Percentiles rank a stretch among this genome's conserved stretches.
These are phyloP conservation scores for Tetrapisispora iriomotensis DNA, from an alignment of 805 yeast genomes.

Conservation along the genomic window DNA sequence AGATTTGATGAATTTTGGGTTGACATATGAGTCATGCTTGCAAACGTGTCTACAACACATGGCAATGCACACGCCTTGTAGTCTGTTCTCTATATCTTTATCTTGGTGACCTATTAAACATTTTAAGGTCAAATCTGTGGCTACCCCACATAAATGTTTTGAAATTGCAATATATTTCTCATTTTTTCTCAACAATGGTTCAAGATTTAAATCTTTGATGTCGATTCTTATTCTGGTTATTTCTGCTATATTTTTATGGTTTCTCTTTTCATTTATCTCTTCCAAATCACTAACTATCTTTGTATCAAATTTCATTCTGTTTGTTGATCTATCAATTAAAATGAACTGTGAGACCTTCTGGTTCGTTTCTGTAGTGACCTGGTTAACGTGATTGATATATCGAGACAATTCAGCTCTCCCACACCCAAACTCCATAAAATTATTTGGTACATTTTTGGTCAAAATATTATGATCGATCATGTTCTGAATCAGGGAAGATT, in stretches of 20 bases:
- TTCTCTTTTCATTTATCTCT: constrained; percentile 11
- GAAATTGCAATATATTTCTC: constrained; percentile 49
- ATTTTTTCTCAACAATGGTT: constrained; percentile 29
- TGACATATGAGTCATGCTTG: constrained; percentile 36
- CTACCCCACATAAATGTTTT: constrained; percentile 89
- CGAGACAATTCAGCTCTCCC: constrained; percentile 81
- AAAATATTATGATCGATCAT: constrained; percentile 37
- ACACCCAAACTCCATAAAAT: constrained; percentile 76
- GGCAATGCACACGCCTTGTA: constrained; percentile 65
- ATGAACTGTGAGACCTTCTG: constrained; percentile 34
- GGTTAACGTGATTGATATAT: constrained; percentile 34
- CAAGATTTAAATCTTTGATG: constrained; percentile 63
- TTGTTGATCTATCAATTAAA: constrained; percentile 66
- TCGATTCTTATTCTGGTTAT: constrained; percentile 42
- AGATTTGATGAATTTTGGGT: constrained; percentile 14
- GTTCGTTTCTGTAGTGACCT: not conserved
- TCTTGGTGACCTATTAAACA: constrained; percentile 39
- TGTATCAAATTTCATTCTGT: constrained; percentile 67
- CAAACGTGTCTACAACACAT: constrained; percentile 92
- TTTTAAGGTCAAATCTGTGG: constrained; percentile 75
- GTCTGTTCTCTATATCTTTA: constrained; percentile 5
- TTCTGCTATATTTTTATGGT: not conserved
- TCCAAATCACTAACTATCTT: constrained; percentile 50
- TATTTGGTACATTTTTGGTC: constrained; percentile 11
- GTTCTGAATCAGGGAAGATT: constrained; percentile 68